Evolutionary conservation across 441 rosid species (phyloP), one percentile per base, ranked within the genome.

Genomic region (Pelargonium fulgidum): DNA sequence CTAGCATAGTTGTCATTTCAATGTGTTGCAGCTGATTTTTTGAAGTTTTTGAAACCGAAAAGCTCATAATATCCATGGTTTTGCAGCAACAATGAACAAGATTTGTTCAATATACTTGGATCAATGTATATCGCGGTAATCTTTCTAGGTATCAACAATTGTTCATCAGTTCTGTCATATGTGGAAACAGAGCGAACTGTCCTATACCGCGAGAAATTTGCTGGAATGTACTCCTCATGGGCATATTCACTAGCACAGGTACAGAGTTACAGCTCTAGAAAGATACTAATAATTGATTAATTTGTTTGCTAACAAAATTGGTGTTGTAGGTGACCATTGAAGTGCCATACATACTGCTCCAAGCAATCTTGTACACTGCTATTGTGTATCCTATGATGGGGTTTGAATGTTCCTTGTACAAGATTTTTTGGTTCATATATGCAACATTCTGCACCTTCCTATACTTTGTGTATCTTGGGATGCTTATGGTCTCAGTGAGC

Each of bases 221-320:
- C 92, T 4, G 85, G 89, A 75, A 54, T 54, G 61, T 54, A 52
- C 59, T 54, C 88, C 10, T 68, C 87, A 2, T 75, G 88, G 92
- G 83, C 92, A 0, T 86, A 82, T 72, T 83, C 96, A 19, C 68
- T 82, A 36, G 82, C 94, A 65, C 96, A 82, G 91, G 95, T 54
- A 14, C 61, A 6, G 14, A 52, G 20, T 24, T 29, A 29, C 33
- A 2, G 33, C 33, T 29, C 33, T 29, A 29, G 33, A 2, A 0
- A 29, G 33, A 2, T 29, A 29, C 54, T 42, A 12, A 2, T 22
- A 0, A 36, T 65, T 63, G 66, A 56, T 36, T 13, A 2, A 0
- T 45, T 61, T 62, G 13, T n/a, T 3, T 5, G 13, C 9, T 45
- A 45, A 47, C 0, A 19, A 50, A 29, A 65, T 10, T 47, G 48